Percentiles rank a stretch among this genome's conserved stretches.
Evolutionary conservation across 2,329 filamentous ascomycete genomes (phyloP).

Genomic region (Arthroderma sp.): DNA sequence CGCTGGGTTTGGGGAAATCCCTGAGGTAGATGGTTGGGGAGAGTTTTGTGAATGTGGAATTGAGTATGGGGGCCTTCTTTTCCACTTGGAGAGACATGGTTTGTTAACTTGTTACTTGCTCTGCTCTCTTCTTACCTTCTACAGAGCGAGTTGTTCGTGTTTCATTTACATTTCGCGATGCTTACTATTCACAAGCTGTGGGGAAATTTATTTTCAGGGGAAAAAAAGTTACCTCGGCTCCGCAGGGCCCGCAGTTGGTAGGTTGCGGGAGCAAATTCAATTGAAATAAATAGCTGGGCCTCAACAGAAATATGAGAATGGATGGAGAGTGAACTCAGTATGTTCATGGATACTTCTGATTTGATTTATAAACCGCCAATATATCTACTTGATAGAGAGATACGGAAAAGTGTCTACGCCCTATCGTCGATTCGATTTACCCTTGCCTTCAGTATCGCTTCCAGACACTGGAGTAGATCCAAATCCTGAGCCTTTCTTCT

Average conservation of each 20-base stretch:
- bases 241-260: too few relatives aligned
- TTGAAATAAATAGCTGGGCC: too few relatives aligned
- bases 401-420: background rate
- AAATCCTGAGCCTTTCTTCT: constrained; percentile 44
- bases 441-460: constrained; percentile 20
- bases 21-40: constrained; percentile 28
- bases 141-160: background rate
- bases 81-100: background rate
- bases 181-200: background rate
- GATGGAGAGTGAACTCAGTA: too few relatives aligned
- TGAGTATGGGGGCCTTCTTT: background rate
- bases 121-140: background rate
- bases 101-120: background rate
- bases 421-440: constrained; percentile 9
- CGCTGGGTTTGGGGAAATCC: constrained; percentile 11
- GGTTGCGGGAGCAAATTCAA: too few relatives aligned
- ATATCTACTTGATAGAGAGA: too few relatives aligned
- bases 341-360: too few relatives aligned
- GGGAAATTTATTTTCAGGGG: too few relatives aligned
- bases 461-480: constrained; percentile 22
- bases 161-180: background rate
- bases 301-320: too few relatives aligned
- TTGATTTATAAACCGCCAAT: too few relatives aligned
- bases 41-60: constrained; percentile 21
- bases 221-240: too few relatives aligned